Conservation (phyloP, 768 basidiomycete species). For the Tylopilus sp. region DNA sequence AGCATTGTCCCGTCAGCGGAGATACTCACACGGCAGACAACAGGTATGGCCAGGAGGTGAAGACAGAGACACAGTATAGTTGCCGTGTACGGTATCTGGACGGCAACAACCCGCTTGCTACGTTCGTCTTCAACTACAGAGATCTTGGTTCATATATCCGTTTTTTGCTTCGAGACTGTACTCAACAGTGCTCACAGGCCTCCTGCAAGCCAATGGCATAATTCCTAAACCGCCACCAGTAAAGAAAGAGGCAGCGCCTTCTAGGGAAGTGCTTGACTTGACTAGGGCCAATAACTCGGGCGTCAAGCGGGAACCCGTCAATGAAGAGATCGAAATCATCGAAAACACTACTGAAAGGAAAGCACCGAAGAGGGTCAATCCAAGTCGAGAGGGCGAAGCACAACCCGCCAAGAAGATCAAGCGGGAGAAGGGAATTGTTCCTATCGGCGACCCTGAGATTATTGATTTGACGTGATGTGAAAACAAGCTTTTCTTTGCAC, state of each 20-base stretch:
- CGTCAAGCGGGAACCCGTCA: conserved; percentile 9
- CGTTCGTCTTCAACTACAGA: conserved; percentile 32
- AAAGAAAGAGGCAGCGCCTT: background rate
- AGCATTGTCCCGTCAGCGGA: background rate
- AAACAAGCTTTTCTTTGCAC: background rate
- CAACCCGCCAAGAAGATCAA: conserved; percentile 27
- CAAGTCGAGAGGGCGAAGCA: background rate
- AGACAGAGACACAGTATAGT: background rate
- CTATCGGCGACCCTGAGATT: conserved; percentile 23
- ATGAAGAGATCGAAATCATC: conserved; percentile 7
- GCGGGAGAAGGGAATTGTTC: conserved; percentile 16
- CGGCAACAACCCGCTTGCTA: conserved; percentile 15
- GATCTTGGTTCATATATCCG: conserved; percentile 21
- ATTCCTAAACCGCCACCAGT: conserved; percentile 13
- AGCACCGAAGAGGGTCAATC: conserved; percentile 4
- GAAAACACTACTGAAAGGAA: conserved; percentile 1
- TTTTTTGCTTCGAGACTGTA: background rate
- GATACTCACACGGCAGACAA: background rate
- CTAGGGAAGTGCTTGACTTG: conserved; percentile 22
- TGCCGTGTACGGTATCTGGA: conserved; percentile 6
- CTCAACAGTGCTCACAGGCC: conserved; percentile 12
- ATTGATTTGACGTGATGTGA: conserved; percentile 30
- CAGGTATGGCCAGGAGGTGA: conserved; percentile 25
- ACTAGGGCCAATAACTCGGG: background rate
- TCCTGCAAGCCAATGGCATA: conserved; percentile 29